Percentiles rank a stretch among this genome's conserved stretches.
phyloP scores from a whole-genome alignment of 306 rosid genomes.

The Morella rubra region DNA sequence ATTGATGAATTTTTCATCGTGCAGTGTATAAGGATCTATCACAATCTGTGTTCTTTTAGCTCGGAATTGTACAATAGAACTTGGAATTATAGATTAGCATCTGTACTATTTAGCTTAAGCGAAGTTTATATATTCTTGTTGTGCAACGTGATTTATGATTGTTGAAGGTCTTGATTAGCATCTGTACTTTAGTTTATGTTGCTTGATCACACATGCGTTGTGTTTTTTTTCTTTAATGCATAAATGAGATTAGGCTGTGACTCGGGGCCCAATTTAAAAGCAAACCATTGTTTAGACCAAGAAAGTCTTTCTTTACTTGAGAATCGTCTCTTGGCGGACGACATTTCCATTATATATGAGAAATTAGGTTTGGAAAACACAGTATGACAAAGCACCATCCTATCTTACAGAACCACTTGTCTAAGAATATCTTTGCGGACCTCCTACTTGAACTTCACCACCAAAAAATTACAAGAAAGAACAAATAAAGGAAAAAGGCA shows the following conservation, averaged over 20 bases:
- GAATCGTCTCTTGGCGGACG: constrained; percentile 20
- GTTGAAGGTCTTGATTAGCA: too few relatives aligned
- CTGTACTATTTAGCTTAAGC: constrained; percentile 15
- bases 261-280: neutral
- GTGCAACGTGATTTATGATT: constrained; percentile 8
- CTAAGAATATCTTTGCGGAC: constrained; percentile 2
- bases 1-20: constrained; percentile 33
- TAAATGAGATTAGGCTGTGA: neutral
- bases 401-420: constrained; percentile 8
- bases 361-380: constrained; percentile 3
- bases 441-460: neutral
- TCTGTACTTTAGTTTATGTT: too few relatives aligned
- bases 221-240: constrained; percentile 1
- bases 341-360: constrained; percentile 6
- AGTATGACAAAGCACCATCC: constrained; percentile 7
- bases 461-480: neutral
- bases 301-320: neutral
- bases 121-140: constrained; percentile 19
- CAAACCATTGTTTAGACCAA: neutral
- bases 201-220: constrained; percentile 4
- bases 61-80: constrained; percentile 8
- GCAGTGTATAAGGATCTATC: constrained; percentile 12
- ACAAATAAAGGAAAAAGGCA: neutral
- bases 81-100: constrained; percentile 29
- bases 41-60: constrained; percentile 9